phyloP scores from a whole-genome alignment of 352 stramenopile genomes.

The Aphanomyces astaci region DNA sequence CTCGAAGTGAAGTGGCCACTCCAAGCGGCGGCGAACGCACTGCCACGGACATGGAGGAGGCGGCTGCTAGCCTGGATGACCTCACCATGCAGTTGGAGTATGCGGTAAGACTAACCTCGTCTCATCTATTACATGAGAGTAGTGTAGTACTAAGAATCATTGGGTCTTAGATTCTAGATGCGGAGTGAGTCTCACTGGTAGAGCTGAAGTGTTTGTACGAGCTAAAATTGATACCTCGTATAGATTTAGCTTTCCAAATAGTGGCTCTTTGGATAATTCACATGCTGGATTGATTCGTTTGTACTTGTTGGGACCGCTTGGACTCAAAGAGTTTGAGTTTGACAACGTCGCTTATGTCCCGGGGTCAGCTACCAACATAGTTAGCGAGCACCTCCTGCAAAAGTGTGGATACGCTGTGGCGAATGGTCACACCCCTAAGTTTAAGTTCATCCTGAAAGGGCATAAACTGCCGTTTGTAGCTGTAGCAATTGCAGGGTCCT shows the following conservation, averaged over 20 bases:
- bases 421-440: background rate
- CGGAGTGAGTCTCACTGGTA: background rate
- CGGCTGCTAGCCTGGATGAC: background rate
- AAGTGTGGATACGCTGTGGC: background rate
- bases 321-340: background rate
- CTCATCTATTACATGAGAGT: background rate
- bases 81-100: background rate
- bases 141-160: background rate
- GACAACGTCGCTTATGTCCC: background rate
- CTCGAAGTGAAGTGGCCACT: too few species aligned
- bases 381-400: background rate
- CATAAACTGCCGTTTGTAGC: background rate
- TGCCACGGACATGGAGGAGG: too few species aligned
- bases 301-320: background rate
- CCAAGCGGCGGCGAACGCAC: too few species aligned
- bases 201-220: too few species aligned
- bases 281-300: background rate
- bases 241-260: too few species aligned
- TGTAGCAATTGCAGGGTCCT: too few species aligned
- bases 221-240: too few species aligned
- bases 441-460: background rate
- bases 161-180: background rate
- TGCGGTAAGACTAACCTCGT: too few species aligned
- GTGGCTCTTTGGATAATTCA: background rate
- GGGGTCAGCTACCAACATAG: background rate